Percentiles rank a stretch among this genome's conserved stretches.
Conservation (phyloP, 768 basidiomycete species). For the Cystofilobasidium bisporidii region DNA sequence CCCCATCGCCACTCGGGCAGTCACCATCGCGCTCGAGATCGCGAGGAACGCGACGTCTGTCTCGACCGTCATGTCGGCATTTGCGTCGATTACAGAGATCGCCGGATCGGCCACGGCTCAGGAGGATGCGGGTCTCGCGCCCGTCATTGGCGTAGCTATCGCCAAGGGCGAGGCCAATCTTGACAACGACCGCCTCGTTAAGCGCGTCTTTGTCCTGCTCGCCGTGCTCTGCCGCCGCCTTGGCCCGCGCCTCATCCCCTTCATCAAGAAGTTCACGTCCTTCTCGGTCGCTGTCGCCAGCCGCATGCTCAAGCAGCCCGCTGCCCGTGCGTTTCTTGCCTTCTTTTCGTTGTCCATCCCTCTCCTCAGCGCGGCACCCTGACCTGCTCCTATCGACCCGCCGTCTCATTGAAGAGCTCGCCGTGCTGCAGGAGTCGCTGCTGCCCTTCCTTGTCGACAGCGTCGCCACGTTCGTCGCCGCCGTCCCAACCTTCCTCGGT, state of each 20-base stretch:
- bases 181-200: conserved; percentile 45
- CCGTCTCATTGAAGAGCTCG: neutral
- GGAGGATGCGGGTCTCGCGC: conserved; percentile 59
- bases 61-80: conserved; percentile 37
- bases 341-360: neutral
- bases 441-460: conserved; percentile 41
- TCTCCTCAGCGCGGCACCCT: too few relatives aligned
- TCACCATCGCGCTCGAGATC: conserved; percentile 14
- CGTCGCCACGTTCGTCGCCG: conserved; percentile 58
- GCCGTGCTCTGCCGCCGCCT: conserved; percentile 61
- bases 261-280: conserved; percentile 61
- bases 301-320: conserved; percentile 13
- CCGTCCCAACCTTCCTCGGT: conserved; percentile 64
- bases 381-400: too few relatives aligned
- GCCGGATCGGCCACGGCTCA: conserved; percentile 51
- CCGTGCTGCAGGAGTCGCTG: conserved; percentile 12
- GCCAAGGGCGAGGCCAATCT: conserved; percentile 39
- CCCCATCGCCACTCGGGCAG: conserved; percentile 43
- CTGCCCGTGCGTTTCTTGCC: neutral
- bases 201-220: conserved; percentile 43
- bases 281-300: conserved; percentile 45
- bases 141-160: conserved; percentile 54
- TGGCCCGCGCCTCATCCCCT: conserved; percentile 79
- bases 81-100: conserved; percentile 55
- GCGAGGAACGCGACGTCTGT: neutral